Percentiles rank a stretch among this genome's conserved stretches.
phyloP scores from a whole-genome alignment of 139 green algal genomes.

The Chlorella sorokiniana region DNA sequence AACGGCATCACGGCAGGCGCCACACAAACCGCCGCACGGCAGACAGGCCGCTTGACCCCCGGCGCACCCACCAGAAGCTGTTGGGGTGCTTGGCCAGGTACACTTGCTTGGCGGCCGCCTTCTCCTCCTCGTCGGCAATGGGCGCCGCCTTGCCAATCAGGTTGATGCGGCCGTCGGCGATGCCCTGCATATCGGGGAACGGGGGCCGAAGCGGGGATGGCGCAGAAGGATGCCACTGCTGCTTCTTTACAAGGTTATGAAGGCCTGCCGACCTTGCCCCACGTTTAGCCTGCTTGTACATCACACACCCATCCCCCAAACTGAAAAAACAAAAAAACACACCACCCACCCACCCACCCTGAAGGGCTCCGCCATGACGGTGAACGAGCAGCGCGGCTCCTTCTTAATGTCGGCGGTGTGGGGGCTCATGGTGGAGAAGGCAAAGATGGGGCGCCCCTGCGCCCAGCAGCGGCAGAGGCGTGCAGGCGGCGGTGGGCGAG shows the following conservation, averaged over 20 bases:
- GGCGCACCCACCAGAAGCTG: conserved; percentile 66
- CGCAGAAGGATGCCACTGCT: too few relatives aligned
- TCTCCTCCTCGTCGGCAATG: conserved; percentile 51
- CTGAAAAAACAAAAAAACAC: too few relatives aligned
- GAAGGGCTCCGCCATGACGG: conserved; percentile 66
- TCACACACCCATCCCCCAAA: too few relatives aligned
- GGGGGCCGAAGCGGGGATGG: too few relatives aligned
- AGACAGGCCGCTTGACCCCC: not conserved
- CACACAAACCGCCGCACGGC: not conserved
- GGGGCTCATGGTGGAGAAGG: conserved; percentile 61
- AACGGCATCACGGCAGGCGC: not conserved
- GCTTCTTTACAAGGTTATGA: too few relatives aligned
- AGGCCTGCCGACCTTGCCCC: too few relatives aligned
- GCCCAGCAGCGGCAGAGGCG: not conserved
- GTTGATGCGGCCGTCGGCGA: conserved; percentile 71
- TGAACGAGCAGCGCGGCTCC: conserved; percentile 63
- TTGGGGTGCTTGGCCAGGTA: conserved; percentile 77
- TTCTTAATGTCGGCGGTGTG: conserved; percentile 74
- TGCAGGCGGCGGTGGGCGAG: not conserved
- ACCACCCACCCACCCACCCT: conserved; percentile 32
- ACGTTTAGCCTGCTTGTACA: too few relatives aligned
- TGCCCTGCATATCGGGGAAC: too few relatives aligned
- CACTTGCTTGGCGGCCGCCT: conserved; percentile 42
- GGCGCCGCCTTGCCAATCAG: conserved; percentile 57
- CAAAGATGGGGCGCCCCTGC: conserved; percentile 62